Conservation (phyloP, 1,284 basidiomycete genomes). For the Boletus nobilissimus region DNA sequence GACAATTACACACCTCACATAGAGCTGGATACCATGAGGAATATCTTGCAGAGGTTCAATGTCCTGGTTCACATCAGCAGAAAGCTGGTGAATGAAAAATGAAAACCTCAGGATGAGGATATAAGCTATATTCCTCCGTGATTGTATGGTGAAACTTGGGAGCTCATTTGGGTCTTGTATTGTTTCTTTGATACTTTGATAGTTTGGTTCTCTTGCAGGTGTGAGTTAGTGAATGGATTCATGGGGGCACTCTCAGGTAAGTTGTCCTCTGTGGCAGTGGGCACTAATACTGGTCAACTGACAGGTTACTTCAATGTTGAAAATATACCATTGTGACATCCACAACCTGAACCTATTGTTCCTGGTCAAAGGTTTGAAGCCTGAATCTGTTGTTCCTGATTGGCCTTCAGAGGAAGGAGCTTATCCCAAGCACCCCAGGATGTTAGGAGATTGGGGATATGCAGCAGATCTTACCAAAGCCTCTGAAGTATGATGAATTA, state of each 20-base stretch:
- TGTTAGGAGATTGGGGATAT: neutral
- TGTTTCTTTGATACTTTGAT: neutral
- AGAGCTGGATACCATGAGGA: neutral
- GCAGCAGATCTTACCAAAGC: too few relatives aligned
- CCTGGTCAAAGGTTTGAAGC: neutral
- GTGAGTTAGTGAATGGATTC: neutral
- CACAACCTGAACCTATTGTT: neutral
- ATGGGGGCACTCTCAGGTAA: neutral
- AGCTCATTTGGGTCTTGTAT: neutral
- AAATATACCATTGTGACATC: neutral
- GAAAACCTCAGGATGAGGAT: neutral
- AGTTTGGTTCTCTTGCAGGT: too few relatives aligned
- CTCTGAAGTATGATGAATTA: too few relatives aligned
- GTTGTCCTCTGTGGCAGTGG: too few relatives aligned
- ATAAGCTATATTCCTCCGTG: neutral
- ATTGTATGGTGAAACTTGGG: neutral
- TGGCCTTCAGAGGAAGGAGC: neutral
- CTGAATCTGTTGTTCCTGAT: neutral
- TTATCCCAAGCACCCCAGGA: neutral
- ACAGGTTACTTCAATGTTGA: neutral
- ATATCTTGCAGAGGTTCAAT: too few relatives aligned
- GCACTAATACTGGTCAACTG: neutral
- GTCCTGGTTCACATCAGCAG: neutral
- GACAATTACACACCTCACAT: neutral
- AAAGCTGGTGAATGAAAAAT: neutral